phyloP scores from a whole-genome alignment of 2,329 filamentous ascomycete genomes.

The Pleurostoma richardsiae region DNA sequence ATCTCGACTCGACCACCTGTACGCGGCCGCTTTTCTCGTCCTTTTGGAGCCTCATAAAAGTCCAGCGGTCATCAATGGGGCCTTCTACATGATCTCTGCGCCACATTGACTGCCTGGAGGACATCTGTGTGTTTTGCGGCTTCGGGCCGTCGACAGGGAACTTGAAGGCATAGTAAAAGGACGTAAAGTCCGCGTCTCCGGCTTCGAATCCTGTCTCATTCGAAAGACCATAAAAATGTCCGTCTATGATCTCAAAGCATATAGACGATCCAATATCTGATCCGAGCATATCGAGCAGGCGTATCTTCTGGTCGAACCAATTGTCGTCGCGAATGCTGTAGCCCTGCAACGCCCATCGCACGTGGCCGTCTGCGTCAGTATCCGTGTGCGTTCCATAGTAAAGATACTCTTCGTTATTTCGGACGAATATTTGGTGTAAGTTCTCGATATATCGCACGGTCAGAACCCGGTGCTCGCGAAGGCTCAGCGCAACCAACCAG shows the following conservation, averaged over 20 bases:
- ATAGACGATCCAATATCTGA: conserved; percentile 61
- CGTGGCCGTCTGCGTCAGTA: conserved; percentile 45
- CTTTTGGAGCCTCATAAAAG: conserved; percentile 54
- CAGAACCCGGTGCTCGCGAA: conserved; percentile 31
- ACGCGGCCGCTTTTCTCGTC: conserved; percentile 55
- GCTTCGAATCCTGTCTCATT: conserved; percentile 58
- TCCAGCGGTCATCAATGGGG: conserved; percentile 71
- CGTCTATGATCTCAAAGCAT: conserved; percentile 66
- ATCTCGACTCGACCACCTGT: conserved; percentile 61
- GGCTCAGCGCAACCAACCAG: conserved; percentile 50
- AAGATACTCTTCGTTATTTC: conserved; percentile 56
- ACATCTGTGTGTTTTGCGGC: conserved; percentile 29
- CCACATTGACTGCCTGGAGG: conserved; percentile 49
- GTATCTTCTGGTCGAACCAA: conserved; percentile 38
- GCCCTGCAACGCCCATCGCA: conserved; percentile 58
- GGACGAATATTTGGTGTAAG: conserved; percentile 58
- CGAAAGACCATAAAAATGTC: conserved; percentile 64
- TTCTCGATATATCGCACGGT: conserved; percentile 35
- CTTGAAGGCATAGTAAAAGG: conserved; percentile 63
- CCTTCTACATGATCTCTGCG: conserved; percentile 65
- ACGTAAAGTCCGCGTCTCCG: conserved; percentile 61
- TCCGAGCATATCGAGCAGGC: conserved; percentile 55
- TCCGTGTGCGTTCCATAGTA: conserved; percentile 63
- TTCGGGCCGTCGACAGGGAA: conserved; percentile 50
- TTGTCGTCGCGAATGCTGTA: conserved; percentile 36